Evolutionary conservation across 768 basidiomycete species (phyloP).

Genomic region (Suillus ampliporus): DNA sequence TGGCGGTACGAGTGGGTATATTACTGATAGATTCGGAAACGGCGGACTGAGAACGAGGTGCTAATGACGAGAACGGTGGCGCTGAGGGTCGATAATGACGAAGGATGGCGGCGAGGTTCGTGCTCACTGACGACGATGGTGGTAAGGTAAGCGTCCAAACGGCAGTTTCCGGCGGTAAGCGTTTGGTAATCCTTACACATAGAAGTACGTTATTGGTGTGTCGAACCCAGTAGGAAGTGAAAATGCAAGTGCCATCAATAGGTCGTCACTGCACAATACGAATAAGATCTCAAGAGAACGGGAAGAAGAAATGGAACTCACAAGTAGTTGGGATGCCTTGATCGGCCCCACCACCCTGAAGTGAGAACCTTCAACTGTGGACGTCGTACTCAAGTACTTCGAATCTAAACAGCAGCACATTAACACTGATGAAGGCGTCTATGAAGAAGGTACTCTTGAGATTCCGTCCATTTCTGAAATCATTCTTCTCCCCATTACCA

Average conservation of each 20-base stretch:
- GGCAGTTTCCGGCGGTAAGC: too few species aligned
- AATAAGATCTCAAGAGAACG: not conserved
- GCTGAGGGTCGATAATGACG: too few species aligned
- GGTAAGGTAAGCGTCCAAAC: too few species aligned
- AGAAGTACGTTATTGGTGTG: slow-evolving; percentile 96
- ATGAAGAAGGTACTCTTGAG: slow-evolving; percentile 71
- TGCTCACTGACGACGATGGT: too few species aligned
- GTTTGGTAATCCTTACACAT: too few species aligned
- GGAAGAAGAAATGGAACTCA: slow-evolving; percentile 39
- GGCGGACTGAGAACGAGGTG: too few species aligned
- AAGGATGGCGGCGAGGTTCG: too few species aligned
- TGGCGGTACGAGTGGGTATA: too few species aligned
- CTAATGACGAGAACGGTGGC: too few species aligned
- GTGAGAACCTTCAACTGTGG: slow-evolving; percentile 90
- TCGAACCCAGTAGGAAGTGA: slow-evolving; percentile 89
- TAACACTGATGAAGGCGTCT: not conserved
- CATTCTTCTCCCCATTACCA: slow-evolving; percentile 92
- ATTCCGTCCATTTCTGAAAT: slow-evolving; percentile 91
- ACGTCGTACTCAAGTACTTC: slow-evolving; percentile 76
- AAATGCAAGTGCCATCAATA: slow-evolving; percentile 92
- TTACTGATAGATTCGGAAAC: too few species aligned
- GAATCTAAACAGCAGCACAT: slow-evolving; percentile 55
- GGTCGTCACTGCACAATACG: slow-evolving; percentile 64
- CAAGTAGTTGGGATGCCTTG: slow-evolving; percentile 92
- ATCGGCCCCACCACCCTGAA: slow-evolving; percentile 97